Percentiles rank a stretch among this genome's conserved stretches.
phyloP scores from a whole-genome alignment of 73 alveolate genomes.

The Paramecium sexaurelia region DNA sequence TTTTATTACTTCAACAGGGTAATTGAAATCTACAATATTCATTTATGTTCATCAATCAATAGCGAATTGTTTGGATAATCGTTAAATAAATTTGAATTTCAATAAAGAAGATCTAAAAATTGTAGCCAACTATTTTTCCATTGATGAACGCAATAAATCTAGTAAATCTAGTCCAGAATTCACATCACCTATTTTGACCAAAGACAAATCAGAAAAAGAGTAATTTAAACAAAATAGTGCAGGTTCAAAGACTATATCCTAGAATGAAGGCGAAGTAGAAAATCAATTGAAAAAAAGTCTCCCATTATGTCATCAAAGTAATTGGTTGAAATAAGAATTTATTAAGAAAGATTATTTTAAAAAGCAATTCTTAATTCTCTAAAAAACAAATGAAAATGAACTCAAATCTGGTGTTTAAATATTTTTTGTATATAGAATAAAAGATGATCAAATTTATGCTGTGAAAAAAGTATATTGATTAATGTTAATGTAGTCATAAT shows the following conservation, averaged over 20 bases:
- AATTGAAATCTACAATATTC: neutral
- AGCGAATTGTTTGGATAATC: neutral
- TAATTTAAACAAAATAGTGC: slow-evolving; percentile 16
- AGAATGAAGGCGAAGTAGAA: neutral
- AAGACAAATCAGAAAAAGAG: neutral
- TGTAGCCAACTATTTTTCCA: neutral
- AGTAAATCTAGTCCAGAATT: neutral
- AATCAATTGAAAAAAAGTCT: neutral
- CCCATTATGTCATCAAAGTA: slow-evolving; percentile 29
- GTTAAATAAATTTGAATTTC: neutral
- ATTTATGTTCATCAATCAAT: slow-evolving; percentile 24
- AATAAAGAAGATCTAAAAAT: slow-evolving; percentile 16
- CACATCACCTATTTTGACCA: neutral
- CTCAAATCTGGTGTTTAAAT: slow-evolving; percentile 24
- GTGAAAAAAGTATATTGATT: slow-evolving; percentile 20
- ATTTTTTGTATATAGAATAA: slow-evolving; percentile 26
- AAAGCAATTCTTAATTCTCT: neutral
- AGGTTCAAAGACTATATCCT: neutral
- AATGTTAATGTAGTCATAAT: neutral
- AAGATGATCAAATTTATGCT: slow-evolving; percentile 50
- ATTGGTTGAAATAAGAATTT: slow-evolving; percentile 37
- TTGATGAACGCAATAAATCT: slow-evolving; percentile 11
- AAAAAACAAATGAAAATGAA: slow-evolving; percentile 48
- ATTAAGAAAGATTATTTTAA: slow-evolving; percentile 29
- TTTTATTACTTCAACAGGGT: slow-evolving; percentile 51